Evolutionary conservation across 345 rosid genomes (phyloP), one percentile per base, ranked within the genome.

Genomic region (Geranium brycei): DNA sequence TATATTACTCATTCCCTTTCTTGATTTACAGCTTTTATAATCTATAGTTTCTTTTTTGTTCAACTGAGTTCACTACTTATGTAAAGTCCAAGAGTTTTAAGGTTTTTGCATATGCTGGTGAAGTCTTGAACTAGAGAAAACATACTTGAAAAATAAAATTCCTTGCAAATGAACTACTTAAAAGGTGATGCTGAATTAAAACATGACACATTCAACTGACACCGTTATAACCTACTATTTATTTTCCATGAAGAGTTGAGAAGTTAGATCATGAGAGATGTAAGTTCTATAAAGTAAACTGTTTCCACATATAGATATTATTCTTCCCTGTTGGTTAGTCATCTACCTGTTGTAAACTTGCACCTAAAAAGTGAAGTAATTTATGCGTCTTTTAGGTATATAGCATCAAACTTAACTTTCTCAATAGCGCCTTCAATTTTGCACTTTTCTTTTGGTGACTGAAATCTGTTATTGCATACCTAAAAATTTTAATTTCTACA

Each of bases 1-100:
- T 92, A 69, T 55, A 51, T 59, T 70, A 59, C 28, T 32, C 14
- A 67, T n/a, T 63, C 32, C 58, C 17, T 55, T 31, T 62, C 51
- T 8, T 19, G 19, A 40, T n/a, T 68, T 5, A 17, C 47, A 23
- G 28, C 28, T 23, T 23, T 23, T 23, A 23, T 23, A 23, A 23
- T 58, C 7, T 59, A 15, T 68, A 7, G 19, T 28, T 69, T 28
- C 60, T 15, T 63, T 17, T 55, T 38, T 31, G 12, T 59, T 30
- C 8, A 2, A n/a, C 19, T 18, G 19, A 23, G n/a, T 30, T 51
- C 19, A 17, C 23, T 11, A 3, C 15, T 40, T 61, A 51, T 51
- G 19, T 62, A 8, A 8, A 47, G 53, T 15, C 11, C 13, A 47
- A 47, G 53, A 47, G 11, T 47, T 8, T 47, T 47, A 47, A 47